Base-by-base conservation (phyloP, 495 filamentous ascomycete genomes). In the Podospora pseudoanserina region DNA sequence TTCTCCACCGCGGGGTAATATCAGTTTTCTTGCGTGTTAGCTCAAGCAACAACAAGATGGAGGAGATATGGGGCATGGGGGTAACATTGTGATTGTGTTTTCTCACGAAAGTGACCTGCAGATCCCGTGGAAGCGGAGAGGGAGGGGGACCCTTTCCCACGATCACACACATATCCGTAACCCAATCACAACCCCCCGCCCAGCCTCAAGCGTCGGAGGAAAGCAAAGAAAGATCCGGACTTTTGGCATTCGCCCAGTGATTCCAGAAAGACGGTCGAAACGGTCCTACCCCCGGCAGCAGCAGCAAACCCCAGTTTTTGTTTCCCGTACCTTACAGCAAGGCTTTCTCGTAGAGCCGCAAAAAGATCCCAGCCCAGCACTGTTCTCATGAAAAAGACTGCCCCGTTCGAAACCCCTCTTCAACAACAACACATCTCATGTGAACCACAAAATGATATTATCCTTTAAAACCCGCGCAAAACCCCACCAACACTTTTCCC, bases 241-340 rank as follows among this genome's bases (percentile, higher is more conserved):
- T 32, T 7, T 32, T 32, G 30, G 5, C 30, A 23, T 23, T 32
- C 30, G 32, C 28, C 61, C 61, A 34, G 61, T 7, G 30, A 32
- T 63, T 58, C 55, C 23, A 26, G 55, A 58, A 58, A 19, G 55
- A 58, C 39, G 39, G 39, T 49, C 39, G 39, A 49, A 49, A 49
- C 39, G 39, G 39, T 49, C 39, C 39, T 49, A 49, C 39, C 39
- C 39, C 39, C 39, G 39, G 5, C 30, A 7, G 30, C 30, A 23
- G 11, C 34, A 39, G 34, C 5, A 5, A 6, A 16, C 39, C 39
- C 15, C 39, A 32, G 30, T 32, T 32, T 32, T 32, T 32, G 30
- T 32, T 32, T 32, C 30, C 30, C 39, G 66, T 64, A 64, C 61
- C 61, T 64, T 59, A 68, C 61, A 64, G 62, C 13, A 64, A 20